These are phyloP conservation scores for Syzygium syzygioides DNA, from an alignment of 441 rosid species.

Conservation along the genomic window DNA sequence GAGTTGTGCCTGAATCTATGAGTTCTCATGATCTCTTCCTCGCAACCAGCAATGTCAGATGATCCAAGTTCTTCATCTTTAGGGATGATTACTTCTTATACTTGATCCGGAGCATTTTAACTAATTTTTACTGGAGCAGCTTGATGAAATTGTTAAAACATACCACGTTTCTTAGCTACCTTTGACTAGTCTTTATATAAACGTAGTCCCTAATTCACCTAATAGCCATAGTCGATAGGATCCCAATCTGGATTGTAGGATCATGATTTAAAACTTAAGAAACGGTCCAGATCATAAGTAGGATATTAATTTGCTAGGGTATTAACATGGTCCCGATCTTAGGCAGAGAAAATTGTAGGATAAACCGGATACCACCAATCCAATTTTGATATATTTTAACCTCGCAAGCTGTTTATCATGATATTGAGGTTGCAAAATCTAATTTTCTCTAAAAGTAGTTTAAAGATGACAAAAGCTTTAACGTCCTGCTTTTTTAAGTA, in stretches of 20 bases:
- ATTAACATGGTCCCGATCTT: neutral
- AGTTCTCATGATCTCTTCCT: neutral
- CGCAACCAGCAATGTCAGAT: neutral
- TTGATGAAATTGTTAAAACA: neutral
- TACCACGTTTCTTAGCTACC: neutral
- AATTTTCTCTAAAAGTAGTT: neutral
- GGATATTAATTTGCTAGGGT: neutral
- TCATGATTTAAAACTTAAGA: too few relatives aligned
- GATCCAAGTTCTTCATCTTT: neutral
- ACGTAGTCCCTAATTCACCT: neutral
- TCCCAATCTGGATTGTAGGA: too few relatives aligned
- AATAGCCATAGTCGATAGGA: neutral
- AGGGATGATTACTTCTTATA: neutral
- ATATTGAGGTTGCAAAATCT: neutral
- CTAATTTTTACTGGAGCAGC: neutral
- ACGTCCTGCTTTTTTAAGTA: neutral
- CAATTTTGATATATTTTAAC: neutral
- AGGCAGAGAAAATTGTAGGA: neutral
- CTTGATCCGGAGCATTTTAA: neutral
- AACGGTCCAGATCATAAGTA: neutral
- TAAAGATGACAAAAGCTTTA: neutral
- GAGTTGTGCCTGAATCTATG: neutral
- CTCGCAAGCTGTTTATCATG: neutral
- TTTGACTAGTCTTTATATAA: neutral
- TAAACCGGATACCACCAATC: neutral